Base-by-base conservation (phyloP, 495 filamentous ascomycete species). In the Penicillium salamii region DNA sequence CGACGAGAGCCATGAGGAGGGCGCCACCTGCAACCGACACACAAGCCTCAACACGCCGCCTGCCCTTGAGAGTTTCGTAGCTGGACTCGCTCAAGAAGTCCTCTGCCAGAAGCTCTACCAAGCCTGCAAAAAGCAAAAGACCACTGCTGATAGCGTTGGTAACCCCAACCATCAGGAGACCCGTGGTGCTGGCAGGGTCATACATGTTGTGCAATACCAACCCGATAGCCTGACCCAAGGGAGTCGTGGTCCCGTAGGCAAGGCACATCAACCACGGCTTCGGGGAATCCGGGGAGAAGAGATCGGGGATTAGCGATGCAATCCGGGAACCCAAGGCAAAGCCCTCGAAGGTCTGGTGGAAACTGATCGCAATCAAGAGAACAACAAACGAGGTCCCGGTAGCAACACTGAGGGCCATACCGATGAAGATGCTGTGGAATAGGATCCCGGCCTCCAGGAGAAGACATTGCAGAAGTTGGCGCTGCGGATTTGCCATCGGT, bases 181-280 rank as follows among this genome's bases (percentile, higher is more conserved):
- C 92, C 0, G 86, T 85, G 53, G 90, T 78, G 57, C 85, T 89
- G 28, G 78, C 76, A 15, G 92, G 92, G 54, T 93, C 88, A 63
- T 96, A 97, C 20, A 95, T 68, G 23, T 81, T 84, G 63, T 95
- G 90, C 14, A 95, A 77, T 17, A 83, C 70, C 7, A 97, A 71
- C 0, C 92, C 92, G 41, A 96, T 86, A 2, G 90, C 90, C 62
- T 97, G 92, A 11, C 92, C 92, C 31, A 95, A 70, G 2, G 92
- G 92, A 2, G 92, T 96, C 1, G 92, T 97, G 34, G 85, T 82
- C 19, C 92, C 92, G 58, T 95, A 97, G 3, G 92, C 90, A 7
- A 93, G 72, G 4, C 86, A 88, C 92, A 97, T 97, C n/a, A 96
- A 76, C 91, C 91, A 96, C 9, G 92, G 92, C 41, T 79, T 73